Evolutionary conservation across 306 rosid species (phyloP).

Genomic region (Cicer yamashitae): DNA sequence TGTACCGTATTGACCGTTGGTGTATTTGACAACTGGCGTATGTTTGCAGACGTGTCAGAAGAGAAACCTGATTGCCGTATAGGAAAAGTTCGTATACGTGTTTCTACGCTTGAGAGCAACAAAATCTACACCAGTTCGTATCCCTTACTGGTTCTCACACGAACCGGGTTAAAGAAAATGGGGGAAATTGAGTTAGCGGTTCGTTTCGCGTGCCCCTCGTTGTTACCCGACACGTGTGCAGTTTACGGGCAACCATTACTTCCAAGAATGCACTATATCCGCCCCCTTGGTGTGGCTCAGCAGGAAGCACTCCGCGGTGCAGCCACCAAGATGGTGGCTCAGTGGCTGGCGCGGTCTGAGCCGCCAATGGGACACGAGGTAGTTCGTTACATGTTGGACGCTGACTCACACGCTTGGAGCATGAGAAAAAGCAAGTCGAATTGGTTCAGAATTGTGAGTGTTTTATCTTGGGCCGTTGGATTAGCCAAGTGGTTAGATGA

Average conservation of each 20-base stretch:
- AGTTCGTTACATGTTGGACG: slow-evolving; percentile 89
- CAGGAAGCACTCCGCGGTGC: slow-evolving; percentile 89
- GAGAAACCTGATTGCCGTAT: slow-evolving; percentile 58
- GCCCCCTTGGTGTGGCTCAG: slow-evolving; percentile 85
- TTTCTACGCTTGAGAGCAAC: slow-evolving; percentile 87
- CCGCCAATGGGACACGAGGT: slow-evolving; percentile 90
- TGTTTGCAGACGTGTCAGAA: slow-evolving; percentile 53
- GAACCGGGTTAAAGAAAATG: slow-evolving; percentile 83
- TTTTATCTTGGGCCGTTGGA: slow-evolving; percentile 84
- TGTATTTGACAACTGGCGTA: slow-evolving; percentile 76
- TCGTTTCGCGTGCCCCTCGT: slow-evolving; percentile 74
- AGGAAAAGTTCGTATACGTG: slow-evolving; percentile 84
- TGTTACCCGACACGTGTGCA: slow-evolving; percentile 78
- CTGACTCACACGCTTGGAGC: slow-evolving; percentile 94
- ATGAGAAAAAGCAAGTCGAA: slow-evolving; percentile 91
- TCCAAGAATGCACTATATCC: slow-evolving; percentile 88
- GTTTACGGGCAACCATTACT: slow-evolving; percentile 83
- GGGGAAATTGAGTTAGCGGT: slow-evolving; percentile 89
- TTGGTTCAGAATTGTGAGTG: slow-evolving; percentile 93
- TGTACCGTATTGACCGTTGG: slow-evolving; percentile 81
- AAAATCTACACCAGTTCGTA: slow-evolving; percentile 76
- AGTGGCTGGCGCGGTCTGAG: slow-evolving; percentile 79
- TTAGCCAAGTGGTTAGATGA: slow-evolving; percentile 88
- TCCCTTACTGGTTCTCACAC: slow-evolving; percentile 62
- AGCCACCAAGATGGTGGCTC: slow-evolving; percentile 79